These are phyloP conservation scores for Solidago caesia DNA, from an alignment of 129 eudicot species.

Conservation along the genomic window DNA sequence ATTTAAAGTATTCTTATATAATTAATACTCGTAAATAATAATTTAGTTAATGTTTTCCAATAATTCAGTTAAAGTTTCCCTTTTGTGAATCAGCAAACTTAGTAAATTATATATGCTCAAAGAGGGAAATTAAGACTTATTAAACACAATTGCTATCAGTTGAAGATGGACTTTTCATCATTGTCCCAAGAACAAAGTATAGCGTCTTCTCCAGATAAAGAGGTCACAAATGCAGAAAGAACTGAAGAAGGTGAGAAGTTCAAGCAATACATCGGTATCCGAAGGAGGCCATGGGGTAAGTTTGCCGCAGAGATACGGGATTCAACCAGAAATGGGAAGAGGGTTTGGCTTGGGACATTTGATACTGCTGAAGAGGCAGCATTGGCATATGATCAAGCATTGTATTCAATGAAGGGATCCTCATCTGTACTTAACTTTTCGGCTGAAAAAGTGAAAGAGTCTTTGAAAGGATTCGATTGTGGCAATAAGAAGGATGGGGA, in stretches of 20 bases:
- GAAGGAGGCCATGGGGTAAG: constrained; percentile 59
- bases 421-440: constrained; percentile 40
- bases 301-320: constrained; percentile 58
- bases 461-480: constrained; percentile 29
- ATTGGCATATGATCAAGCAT: constrained; percentile 58
- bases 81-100: constrained; percentile 22
- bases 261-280: constrained; percentile 41
- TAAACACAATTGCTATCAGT: neutral
- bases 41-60: neutral
- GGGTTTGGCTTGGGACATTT: constrained; percentile 62
- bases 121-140: neutral
- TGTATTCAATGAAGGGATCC: constrained; percentile 41
- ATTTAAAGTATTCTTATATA: constrained; percentile 1
- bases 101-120: constrained; percentile 9
- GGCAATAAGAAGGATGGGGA: constrained; percentile 14
- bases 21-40: neutral
- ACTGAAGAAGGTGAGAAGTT: constrained; percentile 28
- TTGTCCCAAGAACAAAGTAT: constrained; percentile 11
- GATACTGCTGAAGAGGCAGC: constrained; percentile 55
- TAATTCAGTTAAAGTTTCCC: neutral
- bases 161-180: constrained; percentile 29
- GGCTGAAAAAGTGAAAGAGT: constrained; percentile 35
- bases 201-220: constrained; percentile 2
- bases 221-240: constrained; percentile 7
- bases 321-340: constrained; percentile 47